Conservation (phyloP, 768 basidiomycete species). For the Kwoniella botswanensis region DNA sequence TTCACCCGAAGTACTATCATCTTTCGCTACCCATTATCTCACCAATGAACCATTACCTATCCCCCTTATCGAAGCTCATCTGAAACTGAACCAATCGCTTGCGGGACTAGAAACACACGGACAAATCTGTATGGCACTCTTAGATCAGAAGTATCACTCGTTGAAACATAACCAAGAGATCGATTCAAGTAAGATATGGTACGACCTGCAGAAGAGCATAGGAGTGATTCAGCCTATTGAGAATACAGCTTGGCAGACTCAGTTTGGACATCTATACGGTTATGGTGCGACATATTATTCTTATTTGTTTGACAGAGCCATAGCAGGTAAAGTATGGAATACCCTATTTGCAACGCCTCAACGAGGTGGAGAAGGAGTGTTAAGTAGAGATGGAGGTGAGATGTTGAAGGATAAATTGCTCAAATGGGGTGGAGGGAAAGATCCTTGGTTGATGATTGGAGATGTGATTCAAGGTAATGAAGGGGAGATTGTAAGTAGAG, state of each 20-base stretch:
- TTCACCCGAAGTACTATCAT: slow-evolving; percentile 78
- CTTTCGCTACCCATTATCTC: slow-evolving; percentile 62
- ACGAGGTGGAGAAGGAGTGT: slow-evolving; percentile 59
- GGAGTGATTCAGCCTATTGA: slow-evolving; percentile 82
- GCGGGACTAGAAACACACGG: slow-evolving; percentile 80
- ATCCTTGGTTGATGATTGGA: slow-evolving; percentile 93
- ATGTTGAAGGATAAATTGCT: slow-evolving; percentile 77
- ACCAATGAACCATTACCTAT: slow-evolving; percentile 58
- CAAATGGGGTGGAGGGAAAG: slow-evolving; percentile 81
- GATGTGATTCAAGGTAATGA: slow-evolving; percentile 66
- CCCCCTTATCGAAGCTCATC: slow-evolving; percentile 53
- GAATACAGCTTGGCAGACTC: slow-evolving; percentile 91
- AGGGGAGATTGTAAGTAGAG: slow-evolving; percentile 63
- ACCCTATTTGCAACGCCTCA: slow-evolving; percentile 69
- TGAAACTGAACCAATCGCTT: slow-evolving; percentile 50
- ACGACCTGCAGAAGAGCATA: slow-evolving; percentile 63
- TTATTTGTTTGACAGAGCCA: slow-evolving; percentile 93
- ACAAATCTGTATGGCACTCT: slow-evolving; percentile 82
- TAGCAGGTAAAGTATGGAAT: slow-evolving; percentile 88
- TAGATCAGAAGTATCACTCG: slow-evolving; percentile 92
- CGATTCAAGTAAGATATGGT: slow-evolving; percentile 73
- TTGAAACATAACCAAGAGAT: slow-evolving; percentile 62
- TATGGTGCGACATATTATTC: slow-evolving; percentile 99
- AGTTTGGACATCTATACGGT: slow-evolving; percentile 92
- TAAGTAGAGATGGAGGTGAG: slow-evolving; percentile 77